A percentile compares a stretch with the other conserved stretches of the same genome.
phyloP scores from a whole-genome alignment of 164 flowering plant genomes.

The Vitis riparia region DNA sequence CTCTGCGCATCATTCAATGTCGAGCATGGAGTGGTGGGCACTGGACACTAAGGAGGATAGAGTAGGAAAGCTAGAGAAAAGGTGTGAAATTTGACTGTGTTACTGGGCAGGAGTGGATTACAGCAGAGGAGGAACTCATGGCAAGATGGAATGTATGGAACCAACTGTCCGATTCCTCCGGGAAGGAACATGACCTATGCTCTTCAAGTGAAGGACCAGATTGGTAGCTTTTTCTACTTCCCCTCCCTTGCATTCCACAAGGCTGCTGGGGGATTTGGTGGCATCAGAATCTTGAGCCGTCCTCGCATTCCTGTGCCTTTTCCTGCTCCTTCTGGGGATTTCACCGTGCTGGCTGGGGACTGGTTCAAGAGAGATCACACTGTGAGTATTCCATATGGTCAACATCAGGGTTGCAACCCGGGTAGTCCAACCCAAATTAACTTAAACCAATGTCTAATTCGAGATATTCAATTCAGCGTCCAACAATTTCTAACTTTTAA shows the following conservation, averaged over 20 bases:
- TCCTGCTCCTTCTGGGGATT: conserved; percentile 81
- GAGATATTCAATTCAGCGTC: neutral
- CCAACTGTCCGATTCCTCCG: conserved; percentile 93
- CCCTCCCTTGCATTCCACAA: conserved; percentile 84
- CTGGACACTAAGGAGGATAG: no score
- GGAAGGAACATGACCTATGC: conserved; percentile 83
- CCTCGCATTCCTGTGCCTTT: conserved; percentile 90
- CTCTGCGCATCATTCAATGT: no score
- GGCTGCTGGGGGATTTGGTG: conserved; percentile 92
- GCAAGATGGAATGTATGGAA: conserved; percentile 89
- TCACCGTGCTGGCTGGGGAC: conserved; percentile 77
- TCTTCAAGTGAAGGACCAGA: conserved; percentile 91
- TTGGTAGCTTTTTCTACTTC: conserved; percentile 86
- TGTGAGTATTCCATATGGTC: conserved; percentile 31
- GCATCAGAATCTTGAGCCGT: conserved; percentile 74
- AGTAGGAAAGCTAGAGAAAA: no score
- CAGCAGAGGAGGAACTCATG: conserved; percentile 96
- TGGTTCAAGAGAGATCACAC: conserved; percentile 80
- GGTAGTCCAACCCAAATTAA: no score
- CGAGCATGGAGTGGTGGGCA: no score
- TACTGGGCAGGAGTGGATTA: conserved; percentile 73
- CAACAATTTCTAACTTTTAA: neutral
- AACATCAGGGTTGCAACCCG: no score
- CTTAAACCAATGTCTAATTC: no score
- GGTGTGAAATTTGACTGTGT: no score